A percentile compares a stretch with the other conserved stretches of the same genome.
Evolutionary conservation across 371 early-diverging fungal genomes (phyloP).

Genomic region (Mucor velutinosus): DNA sequence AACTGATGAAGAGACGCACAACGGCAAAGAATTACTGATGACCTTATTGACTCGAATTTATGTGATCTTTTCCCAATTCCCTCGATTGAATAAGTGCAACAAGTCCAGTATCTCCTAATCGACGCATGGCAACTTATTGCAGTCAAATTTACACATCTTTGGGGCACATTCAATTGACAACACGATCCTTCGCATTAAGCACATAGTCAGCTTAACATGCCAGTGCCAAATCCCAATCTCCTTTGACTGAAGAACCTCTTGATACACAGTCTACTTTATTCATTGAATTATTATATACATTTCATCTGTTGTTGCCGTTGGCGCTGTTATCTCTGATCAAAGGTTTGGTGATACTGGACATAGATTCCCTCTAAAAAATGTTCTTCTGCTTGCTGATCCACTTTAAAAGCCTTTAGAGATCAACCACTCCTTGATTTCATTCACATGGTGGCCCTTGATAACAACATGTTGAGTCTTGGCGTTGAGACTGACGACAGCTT

Average conservation of each 20-base stretch:
- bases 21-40: no score
- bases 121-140: no score
- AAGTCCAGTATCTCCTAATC: no score
- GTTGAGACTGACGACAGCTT: conserved; percentile 36
- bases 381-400: not conserved
- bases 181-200: no score
- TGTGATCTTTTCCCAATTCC: no score
- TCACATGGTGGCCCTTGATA: conserved; percentile 58
- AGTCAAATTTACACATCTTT: no score
- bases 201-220: no score
- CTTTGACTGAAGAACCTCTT: not conserved
- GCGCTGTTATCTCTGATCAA: not conserved
- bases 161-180: no score
- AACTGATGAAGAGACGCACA: no score
- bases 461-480: conserved; percentile 49
- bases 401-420: conserved; percentile 60
- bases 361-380: not conserved
- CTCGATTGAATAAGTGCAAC: no score
- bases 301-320: not conserved
- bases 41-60: no score
- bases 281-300: not conserved
- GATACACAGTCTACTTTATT: conserved; percentile 1
- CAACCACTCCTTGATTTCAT: conserved; percentile 63
- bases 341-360: not conserved
- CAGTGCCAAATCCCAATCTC: no score